phyloP scores from a whole-genome alignment of 306 rosid species.

The Acmispon strigosus region DNA sequence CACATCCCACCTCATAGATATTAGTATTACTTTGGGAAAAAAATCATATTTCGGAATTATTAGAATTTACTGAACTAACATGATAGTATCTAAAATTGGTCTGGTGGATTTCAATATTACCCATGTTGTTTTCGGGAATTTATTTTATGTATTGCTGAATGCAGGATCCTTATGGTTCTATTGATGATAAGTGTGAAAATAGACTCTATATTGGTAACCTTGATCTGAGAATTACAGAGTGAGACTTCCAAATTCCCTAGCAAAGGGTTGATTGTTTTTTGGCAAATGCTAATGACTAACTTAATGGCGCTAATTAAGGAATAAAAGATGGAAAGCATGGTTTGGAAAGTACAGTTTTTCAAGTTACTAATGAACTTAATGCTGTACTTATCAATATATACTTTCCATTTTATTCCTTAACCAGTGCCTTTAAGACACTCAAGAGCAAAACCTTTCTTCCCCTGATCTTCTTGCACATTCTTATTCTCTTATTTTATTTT shows the following conservation, averaged over 20 bases:
- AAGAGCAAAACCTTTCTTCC: background rate
- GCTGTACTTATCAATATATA: background rate
- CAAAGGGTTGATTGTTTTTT: background rate
- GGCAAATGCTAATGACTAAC: background rate
- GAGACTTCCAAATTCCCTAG: constrained; percentile 20
- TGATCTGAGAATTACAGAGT: constrained; percentile 92
- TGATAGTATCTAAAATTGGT: background rate
- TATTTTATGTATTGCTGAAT: constrained; percentile 7
- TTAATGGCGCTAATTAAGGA: background rate
- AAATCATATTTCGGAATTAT: background rate
- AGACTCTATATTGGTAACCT: constrained; percentile 84
- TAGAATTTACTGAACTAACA: background rate
- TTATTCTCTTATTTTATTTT: background rate
- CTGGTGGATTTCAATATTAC: background rate
- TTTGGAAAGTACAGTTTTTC: background rate
- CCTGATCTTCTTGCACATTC: constrained; percentile 15
- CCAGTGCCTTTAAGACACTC: background rate
- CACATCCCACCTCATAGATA: background rate
- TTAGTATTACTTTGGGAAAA: background rate
- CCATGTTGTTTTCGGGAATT: background rate
- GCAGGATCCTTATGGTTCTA: constrained; percentile 58
- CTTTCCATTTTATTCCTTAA: background rate
- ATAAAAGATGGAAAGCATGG: background rate
- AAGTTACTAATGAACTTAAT: background rate
- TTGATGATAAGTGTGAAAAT: constrained; percentile 64